Evolutionary conservation across 768 basidiomycete species (phyloP), one percentile per base, ranked within the genome.

Genomic region (Pisolithus tinctorius): DNA sequence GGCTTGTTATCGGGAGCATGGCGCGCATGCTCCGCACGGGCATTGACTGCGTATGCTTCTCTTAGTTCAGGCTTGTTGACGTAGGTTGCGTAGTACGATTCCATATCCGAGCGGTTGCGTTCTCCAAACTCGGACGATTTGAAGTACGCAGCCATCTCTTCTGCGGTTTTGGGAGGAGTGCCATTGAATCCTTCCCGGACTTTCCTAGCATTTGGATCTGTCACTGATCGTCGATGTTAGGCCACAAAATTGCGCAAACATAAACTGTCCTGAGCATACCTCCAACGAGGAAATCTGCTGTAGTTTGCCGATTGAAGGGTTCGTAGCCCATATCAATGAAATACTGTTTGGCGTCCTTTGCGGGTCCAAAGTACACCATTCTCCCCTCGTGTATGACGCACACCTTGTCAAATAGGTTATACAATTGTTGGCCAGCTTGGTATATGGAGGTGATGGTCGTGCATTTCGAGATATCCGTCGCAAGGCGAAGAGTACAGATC

Each of bases 361-460:
- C 75, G 4, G 75, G 74, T 3, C 83, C 83, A 50, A 74, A 83
- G 69, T 78, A 85, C 36, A 74, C 74, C 67, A 78, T 75, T 40
- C 66, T 69, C 20, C 82, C 79, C 45, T 78, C 77, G 60, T 77
- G 71, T 58, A 85, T 71, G 45, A 84, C 72, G 56, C 78, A 75
- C 16, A 84, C 81, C 61, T 84, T 85, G 74, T 87, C 83, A 58
- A 87, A 93, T 40, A 76, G 70, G 20, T 76, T 52, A 52, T 82
- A 84, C 0, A 85, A 62, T 2, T 73, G 73, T 62, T 91, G 87
- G 47, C 84, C 83, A 7, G 87, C 90, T 66, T 93, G 90, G 66
- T 93, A 92, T 36, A 93, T 79, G 1, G 87, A 84, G 17, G 88
- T 86, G 51, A 93, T 77, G 0, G 84, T 88, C 0, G 84, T 71